Base-by-base conservation (phyloP, 2,329 filamentous ascomycete genomes). In the Harringtonia aguacate region DNA sequence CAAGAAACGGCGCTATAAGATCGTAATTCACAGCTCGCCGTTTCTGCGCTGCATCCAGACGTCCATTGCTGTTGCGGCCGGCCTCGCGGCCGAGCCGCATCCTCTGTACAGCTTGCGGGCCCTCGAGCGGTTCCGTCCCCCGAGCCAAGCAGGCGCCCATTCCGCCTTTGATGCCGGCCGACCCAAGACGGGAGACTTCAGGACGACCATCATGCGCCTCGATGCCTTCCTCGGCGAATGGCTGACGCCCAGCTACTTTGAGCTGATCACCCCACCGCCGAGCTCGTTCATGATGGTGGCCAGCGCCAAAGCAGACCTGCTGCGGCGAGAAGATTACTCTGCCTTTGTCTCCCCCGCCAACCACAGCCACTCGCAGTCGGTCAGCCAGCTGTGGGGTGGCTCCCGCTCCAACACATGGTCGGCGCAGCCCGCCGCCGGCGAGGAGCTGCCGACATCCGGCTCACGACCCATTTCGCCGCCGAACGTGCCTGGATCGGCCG, bases 191-290 rank as follows among this genome's bases (percentile, higher is more conserved):
- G 24, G 10, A 6, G 24, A 9, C 15, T 15, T 21, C 31, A 3
- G 24, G 21, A 83, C 77, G 50, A 67, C 76, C 4, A 70, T 80
- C 10, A 65, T 98, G 39, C 83, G 92, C 1, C 73, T 98, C 7
- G 92, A 98, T 62, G 84, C 89, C 0, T 95, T 94, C 57, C 72
- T 98, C 0, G 90, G 92, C 39, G 92, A 98, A 69, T 98, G 92
- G 92, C 72, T 97, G 27, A 86, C 84, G 2, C 86, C 88, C 1
- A 83, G 89, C 57, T 98, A 98, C 61, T 98, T 90, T 56, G 88
- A 95, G 50, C 75, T 84, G 42, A 95, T 95, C 51, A 90, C 85
- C 0, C 86, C 88, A 4, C 92, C 92, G 12, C 92, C 92, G 0
- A 78, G 79, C 36, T 90, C 87, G 4, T 77, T 82, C 4, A 75